Evolutionary conservation across 164 flowering plant species (phyloP).

Genomic region (Vitis rotundifolia): DNA sequence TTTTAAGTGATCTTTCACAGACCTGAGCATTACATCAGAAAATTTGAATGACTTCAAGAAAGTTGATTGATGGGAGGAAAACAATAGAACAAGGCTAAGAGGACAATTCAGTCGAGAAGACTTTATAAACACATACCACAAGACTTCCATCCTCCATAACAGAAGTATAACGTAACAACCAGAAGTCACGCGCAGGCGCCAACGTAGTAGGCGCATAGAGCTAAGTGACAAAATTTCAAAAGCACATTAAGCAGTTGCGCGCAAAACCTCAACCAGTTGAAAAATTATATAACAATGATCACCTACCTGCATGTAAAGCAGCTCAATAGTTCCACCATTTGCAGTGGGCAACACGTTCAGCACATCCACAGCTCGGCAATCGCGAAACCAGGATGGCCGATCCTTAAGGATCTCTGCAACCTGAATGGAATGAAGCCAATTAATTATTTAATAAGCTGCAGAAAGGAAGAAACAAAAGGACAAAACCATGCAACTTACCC

Average conservation of each 20-base stretch:
- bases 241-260: background rate
- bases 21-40: conserved; percentile 44
- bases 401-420: conserved; percentile 97
- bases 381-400: conserved; percentile 92
- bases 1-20: conserved; percentile 92
- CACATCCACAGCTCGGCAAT: conserved; percentile 92
- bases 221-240: conserved; percentile 28
- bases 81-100: background rate
- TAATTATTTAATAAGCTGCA: background rate
- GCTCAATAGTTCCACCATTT: conserved; percentile 97
- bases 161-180: conserved; percentile 89
- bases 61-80: background rate
- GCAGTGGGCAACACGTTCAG: conserved; percentile 82
- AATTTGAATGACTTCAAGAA: background rate
- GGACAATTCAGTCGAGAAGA: background rate
- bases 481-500: conserved; percentile 41
- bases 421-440: conserved; percentile 34
- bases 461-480: background rate
- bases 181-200: conserved; percentile 97
- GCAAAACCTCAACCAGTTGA: background rate
- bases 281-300: background rate
- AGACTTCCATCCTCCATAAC: conserved; percentile 95
- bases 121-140: conserved; percentile 62
- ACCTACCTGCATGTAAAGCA: conserved; percentile 92
- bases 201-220: conserved; percentile 98